A percentile compares a stretch with the other conserved stretches of the same genome.
Conservation (phyloP, 2,329 filamentous ascomycete genomes). For the Alternaria gaisen region DNA sequence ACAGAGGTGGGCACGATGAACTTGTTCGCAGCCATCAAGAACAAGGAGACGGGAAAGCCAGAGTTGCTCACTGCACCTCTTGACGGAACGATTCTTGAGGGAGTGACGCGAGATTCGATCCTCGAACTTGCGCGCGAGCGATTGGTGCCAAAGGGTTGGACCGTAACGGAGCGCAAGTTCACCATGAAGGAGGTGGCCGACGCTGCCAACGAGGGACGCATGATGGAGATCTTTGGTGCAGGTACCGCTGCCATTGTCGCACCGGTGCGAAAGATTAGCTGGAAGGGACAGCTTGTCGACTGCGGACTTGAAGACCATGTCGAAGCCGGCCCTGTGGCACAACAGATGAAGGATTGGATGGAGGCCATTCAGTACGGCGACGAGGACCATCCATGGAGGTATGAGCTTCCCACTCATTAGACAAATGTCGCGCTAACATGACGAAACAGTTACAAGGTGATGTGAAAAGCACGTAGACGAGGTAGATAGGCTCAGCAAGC, state of each 20-base stretch:
- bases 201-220: conserved; percentile 81
- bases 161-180: conserved; percentile 86
- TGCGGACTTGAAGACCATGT: conserved; percentile 82
- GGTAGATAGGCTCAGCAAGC: not conserved
- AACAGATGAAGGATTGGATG: conserved; percentile 95
- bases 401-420: conserved; percentile 46
- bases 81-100: conserved; percentile 95
- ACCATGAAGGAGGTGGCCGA: conserved; percentile 87
- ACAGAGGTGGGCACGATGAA: conserved; percentile 99
- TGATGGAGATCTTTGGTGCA: conserved; percentile 92
- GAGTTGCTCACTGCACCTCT: conserved; percentile 95
- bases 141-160: conserved; percentile 86
- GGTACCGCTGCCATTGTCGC: conserved; percentile 95
- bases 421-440: conserved; percentile 27
- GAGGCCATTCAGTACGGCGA: conserved; percentile 95
- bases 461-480: conserved; percentile 14
- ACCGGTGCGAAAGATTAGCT: conserved; percentile 88
- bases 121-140: conserved; percentile 85
- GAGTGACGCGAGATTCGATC: conserved; percentile 91
- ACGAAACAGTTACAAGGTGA: conserved; percentile 39
- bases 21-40: conserved; percentile 85
- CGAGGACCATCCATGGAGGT: conserved; percentile 85
- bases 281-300: conserved; percentile 81
- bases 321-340: conserved; percentile 87
- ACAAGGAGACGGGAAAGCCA: conserved; percentile 87